Evolutionary conservation across 2,329 filamentous ascomycete genomes (phyloP).

Genomic region (Colletotrichum tamarilloi): DNA sequence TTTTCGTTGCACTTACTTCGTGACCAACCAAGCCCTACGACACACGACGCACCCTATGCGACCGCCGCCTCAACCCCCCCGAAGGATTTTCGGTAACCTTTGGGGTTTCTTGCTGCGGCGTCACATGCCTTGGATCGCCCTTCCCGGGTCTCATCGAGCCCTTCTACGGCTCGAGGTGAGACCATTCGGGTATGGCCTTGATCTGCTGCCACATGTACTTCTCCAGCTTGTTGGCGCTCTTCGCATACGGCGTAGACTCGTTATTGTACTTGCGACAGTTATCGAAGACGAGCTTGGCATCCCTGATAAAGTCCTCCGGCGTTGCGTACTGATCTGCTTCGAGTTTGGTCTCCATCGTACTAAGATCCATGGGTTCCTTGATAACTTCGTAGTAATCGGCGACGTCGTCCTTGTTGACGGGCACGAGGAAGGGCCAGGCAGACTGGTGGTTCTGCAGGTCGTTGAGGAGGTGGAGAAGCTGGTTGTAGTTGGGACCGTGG

Average conservation of each 20-base stretch:
- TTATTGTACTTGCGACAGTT: slow-evolving; percentile 98
- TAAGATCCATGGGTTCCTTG: slow-evolving; percentile 96
- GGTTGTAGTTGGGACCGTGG: slow-evolving; percentile 95
- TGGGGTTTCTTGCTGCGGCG: not conserved
- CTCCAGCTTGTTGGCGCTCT: slow-evolving; percentile 91
- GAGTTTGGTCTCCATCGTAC: slow-evolving; percentile 95
- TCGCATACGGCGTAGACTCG: slow-evolving; percentile 93
- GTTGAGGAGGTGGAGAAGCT: slow-evolving; percentile 91
- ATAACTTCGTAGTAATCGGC: slow-evolving; percentile 99
- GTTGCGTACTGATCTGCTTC: slow-evolving; percentile 92
- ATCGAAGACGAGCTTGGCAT: slow-evolving; percentile 89
- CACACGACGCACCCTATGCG: slow-evolving; percentile 12
- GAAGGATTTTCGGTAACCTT: not conserved
- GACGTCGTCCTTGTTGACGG: slow-evolving; percentile 95
- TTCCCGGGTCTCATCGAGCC: slow-evolving; percentile 6
- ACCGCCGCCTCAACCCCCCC: slow-evolving; percentile 7
- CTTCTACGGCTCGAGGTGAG: slow-evolving; percentile 65
- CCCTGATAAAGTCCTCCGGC: slow-evolving; percentile 91
- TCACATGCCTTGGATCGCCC: not conserved
- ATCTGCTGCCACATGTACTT: slow-evolving; percentile 97
- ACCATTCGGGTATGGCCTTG: slow-evolving; percentile 93
- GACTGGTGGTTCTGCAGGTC: slow-evolving; percentile 94
- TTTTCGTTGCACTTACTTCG: slow-evolving; percentile 16
- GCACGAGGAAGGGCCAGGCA: slow-evolving; percentile 94
- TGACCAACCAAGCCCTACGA: slow-evolving; percentile 18